phyloP scores from a whole-genome alignment of 2,329 filamentous ascomycete genomes.

The Lanzia echinophila region DNA sequence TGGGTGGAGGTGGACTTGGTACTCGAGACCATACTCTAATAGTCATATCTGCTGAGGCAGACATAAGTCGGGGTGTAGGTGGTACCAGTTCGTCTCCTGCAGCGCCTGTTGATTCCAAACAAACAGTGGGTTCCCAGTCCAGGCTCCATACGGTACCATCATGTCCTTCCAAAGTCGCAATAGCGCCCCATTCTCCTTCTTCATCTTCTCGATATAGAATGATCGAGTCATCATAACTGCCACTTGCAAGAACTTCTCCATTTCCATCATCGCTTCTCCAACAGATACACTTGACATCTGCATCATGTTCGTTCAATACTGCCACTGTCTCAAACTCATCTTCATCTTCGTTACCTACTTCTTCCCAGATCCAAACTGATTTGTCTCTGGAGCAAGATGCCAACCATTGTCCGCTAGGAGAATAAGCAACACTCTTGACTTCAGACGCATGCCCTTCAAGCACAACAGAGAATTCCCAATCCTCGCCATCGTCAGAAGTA shows the following conservation, averaged over 20 bases:
- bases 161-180: constrained; percentile 74
- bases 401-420: constrained; percentile 66
- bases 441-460: constrained; percentile 94
- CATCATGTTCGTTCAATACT: constrained; percentile 88
- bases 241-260: constrained; percentile 73
- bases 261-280: constrained; percentile 72
- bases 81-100: constrained; percentile 40
- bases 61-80: constrained; percentile 53
- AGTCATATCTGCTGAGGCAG: constrained; percentile 77
- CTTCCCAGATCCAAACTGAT: constrained; percentile 97
- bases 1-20: constrained; percentile 27
- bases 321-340: constrained; percentile 97
- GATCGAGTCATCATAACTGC: constrained; percentile 91
- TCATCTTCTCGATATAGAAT: constrained; percentile 78
- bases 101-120: constrained; percentile 17
- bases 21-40: constrained; percentile 70
- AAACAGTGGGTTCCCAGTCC: constrained; percentile 54
- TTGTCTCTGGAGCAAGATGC: constrained; percentile 92
- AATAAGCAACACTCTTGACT: constrained; percentile 75
- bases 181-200: constrained; percentile 87
- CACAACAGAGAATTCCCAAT: constrained; percentile 89
- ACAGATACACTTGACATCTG: constrained; percentile 87
- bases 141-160: constrained; percentile 84
- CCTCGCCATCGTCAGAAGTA: constrained; percentile 53
- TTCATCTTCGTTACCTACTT: constrained; percentile 69